These are phyloP conservation scores for Adenanthera pavonina DNA, from an alignment of 306 rosid genomes.

Conservation along the genomic window DNA sequence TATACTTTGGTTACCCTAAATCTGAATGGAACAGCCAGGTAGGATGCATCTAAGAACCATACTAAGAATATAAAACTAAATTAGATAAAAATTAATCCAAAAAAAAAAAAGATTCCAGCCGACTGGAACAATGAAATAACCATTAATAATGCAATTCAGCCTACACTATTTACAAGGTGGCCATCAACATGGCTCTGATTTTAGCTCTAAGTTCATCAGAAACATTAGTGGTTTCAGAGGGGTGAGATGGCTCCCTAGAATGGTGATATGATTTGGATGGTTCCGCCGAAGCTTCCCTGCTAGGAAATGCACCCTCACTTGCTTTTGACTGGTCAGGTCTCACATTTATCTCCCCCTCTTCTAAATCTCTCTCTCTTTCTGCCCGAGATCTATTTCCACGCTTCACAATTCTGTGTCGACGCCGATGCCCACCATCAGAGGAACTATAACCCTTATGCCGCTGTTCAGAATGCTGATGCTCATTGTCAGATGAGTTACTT, in stretches of 20 bases:
- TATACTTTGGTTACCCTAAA: not conserved
- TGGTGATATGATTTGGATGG: slow-evolving; percentile 38
- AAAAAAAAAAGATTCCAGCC: not conserved
- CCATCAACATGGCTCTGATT: slow-evolving; percentile 85
- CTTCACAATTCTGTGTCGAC: slow-evolving; percentile 42
- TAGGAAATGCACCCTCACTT: slow-evolving; percentile 47
- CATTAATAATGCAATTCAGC: not conserved
- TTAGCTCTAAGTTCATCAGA: slow-evolving; percentile 88
- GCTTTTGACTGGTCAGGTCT: slow-evolving; percentile 54
- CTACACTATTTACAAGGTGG: slow-evolving; percentile 52
- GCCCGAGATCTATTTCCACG: slow-evolving; percentile 43
- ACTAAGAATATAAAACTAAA: not conserved
- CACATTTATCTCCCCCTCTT: slow-evolving; percentile 64
- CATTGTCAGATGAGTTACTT: slow-evolving; percentile 43
- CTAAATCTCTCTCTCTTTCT: slow-evolving; percentile 54
- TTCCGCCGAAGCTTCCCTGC: slow-evolving; percentile 67
- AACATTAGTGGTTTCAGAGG: slow-evolving; percentile 58
- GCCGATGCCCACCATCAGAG: slow-evolving; percentile 51
- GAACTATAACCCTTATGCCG: slow-evolving; percentile 42
- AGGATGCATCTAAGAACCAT: not conserved
- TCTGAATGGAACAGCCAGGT: not conserved
- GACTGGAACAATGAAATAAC: slow-evolving; percentile 8
- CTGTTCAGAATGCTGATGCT: slow-evolving; percentile 42
- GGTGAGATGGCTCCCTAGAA: slow-evolving; percentile 57
- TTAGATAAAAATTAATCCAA: not conserved